Conservation (phyloP, 768 basidiomycete genomes). For the Epithele typhae region DNA sequence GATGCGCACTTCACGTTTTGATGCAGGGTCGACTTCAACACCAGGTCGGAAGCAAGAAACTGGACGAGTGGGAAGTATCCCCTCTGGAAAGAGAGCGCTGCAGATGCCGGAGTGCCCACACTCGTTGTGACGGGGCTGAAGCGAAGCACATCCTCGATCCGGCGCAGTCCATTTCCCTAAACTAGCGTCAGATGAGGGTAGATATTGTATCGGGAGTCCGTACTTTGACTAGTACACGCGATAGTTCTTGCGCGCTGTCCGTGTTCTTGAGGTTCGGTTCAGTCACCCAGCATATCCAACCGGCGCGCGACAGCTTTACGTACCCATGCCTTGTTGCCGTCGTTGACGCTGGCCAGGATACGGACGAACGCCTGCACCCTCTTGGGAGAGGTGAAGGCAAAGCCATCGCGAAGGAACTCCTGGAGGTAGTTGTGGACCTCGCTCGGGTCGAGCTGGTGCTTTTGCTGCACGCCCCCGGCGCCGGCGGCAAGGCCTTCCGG, state of each 20-base stretch:
- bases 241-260: constrained; percentile 45
- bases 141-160: constrained; percentile 45
- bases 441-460: constrained; percentile 32
- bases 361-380: constrained; percentile 43
- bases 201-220: constrained; percentile 25
- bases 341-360: constrained; percentile 10
- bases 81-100: constrained; percentile 52
- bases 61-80: constrained; percentile 53
- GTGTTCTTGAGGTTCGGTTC: constrained; percentile 28
- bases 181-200: too few species aligned
- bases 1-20: constrained; percentile 50
- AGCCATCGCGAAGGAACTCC: constrained; percentile 39
- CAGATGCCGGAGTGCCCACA: constrained; percentile 24
- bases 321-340: constrained; percentile 17
- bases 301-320: constrained; percentile 22
- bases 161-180: constrained; percentile 48
- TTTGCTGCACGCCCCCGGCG: neutral
- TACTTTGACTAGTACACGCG: constrained; percentile 32
- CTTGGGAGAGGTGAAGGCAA: constrained; percentile 35
- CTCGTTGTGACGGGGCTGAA: constrained; percentile 39
- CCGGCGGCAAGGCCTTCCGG: constrained; percentile 1
- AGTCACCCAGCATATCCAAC: too few species aligned
- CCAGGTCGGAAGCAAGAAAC: constrained; percentile 57
- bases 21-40: constrained; percentile 51
- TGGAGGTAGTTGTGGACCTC: constrained; percentile 44